phyloP scores from a whole-genome alignment of 2,329 filamentous ascomycete genomes.

The Sarocladium brachiariae region DNA sequence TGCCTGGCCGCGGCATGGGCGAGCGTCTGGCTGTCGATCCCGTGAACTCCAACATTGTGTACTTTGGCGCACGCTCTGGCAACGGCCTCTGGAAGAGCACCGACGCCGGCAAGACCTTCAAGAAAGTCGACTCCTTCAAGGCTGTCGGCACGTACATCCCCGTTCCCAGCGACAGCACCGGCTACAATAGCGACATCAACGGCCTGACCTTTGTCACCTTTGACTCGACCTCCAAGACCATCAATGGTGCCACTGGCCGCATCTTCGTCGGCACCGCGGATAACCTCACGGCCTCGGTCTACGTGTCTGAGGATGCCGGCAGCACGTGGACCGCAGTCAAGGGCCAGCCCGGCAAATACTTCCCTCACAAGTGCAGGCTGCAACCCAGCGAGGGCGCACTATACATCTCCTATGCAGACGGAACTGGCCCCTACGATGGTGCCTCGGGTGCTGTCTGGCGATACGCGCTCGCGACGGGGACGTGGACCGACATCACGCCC shows the following conservation, averaged over 20 bases:
- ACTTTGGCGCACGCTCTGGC: constrained; percentile 51
- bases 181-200: constrained; percentile 37
- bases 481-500: constrained; percentile 52
- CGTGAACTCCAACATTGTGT: constrained; percentile 47
- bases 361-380: constrained; percentile 48
- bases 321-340: constrained; percentile 44
- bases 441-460: constrained; percentile 44
- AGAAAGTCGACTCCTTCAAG: constrained; percentile 44
- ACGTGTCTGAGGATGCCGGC: constrained; percentile 46
- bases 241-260: constrained; percentile 42
- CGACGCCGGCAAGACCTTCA: constrained; percentile 47
- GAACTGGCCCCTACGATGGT: constrained; percentile 51
- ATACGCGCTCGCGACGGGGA: constrained; percentile 41
- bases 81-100: constrained; percentile 53
- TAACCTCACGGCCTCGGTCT: constrained; percentile 44
- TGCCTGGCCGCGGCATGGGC: constrained; percentile 53
- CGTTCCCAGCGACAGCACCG: constrained; percentile 36
- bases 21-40: constrained; percentile 53
- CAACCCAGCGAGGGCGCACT: constrained; percentile 44
- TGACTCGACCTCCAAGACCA: constrained; percentile 40
- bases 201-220: constrained; percentile 49
- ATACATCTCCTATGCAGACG: constrained; percentile 49
- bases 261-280: constrained; percentile 52
- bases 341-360: constrained; percentile 41
- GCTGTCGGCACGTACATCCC: constrained; percentile 42